Evolutionary conservation across 768 basidiomycete species (phyloP), one percentile per base, ranked within the genome.

Genomic region (Mycena vulgaris): DNA sequence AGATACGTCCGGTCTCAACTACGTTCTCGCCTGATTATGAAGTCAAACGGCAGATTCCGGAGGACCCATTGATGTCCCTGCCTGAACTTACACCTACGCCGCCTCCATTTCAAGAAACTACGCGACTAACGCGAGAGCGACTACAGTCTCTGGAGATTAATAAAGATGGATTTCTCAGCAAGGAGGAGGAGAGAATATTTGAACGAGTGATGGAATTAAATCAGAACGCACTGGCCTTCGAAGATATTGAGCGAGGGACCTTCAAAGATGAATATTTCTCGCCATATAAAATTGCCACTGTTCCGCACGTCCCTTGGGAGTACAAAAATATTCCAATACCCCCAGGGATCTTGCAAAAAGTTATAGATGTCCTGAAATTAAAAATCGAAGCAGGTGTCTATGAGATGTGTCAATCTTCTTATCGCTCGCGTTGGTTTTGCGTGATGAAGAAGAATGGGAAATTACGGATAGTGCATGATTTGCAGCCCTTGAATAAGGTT

Each of bases 271-370:
- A 55, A n/a, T 45, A 45, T n/a, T 45, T 45, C n/a, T 45, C 21
- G 14, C 42, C 42, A 3, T 45, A 45, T 23, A 45, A 55, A 35
- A 55, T 55, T n/a, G 52, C 52, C 2, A 55, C 52, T 55, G 51
- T 76, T 11, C 61, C 59, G 0, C 75, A 76, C 48, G 60, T 42
- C 2, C 74, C 74, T 2, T 75, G 74, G 74, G 68, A 64, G 42
- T 68, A 55, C 25, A 63, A 58, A 42, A 73, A 74, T 37, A 75
- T 75, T 39, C 74, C 73, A 14, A 75, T 75, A 33, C 74, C 73
- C 2, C 69, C 71, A 67, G 9, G 78, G 80, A 39, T 82, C 76
- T 48, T 75, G 81, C 62, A 76, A 6, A 49, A 75, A 31, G 68
- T 76, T 1, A 57, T 75, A 8, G 66, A 73, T n/a, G n/a, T 45